A percentile compares a stretch with the other conserved stretches of the same genome.
Evolutionary conservation across 305 asterid species (phyloP).

Genomic region (Fraxinus dipetala): DNA sequence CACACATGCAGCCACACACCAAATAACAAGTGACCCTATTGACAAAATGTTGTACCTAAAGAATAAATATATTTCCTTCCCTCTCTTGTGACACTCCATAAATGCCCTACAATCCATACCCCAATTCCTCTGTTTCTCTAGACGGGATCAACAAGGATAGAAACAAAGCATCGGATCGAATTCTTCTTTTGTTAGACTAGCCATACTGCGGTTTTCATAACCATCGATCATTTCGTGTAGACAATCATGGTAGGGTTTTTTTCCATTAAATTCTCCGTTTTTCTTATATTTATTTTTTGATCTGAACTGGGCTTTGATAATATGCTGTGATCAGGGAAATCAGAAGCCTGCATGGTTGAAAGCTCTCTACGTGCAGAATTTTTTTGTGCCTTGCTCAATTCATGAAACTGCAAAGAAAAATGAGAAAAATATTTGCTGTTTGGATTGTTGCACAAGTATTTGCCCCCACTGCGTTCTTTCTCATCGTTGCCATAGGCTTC

Average conservation of each 20-base stretch:
- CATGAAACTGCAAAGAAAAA: constrained; percentile 79
- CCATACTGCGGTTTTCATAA: neutral
- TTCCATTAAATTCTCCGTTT: neutral
- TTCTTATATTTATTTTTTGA: neutral
- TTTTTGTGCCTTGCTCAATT: constrained; percentile 68
- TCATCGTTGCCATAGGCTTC: constrained; percentile 75
- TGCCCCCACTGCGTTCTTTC: constrained; percentile 89
- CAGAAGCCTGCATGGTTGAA: constrained; percentile 85
- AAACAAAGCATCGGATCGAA: neutral
- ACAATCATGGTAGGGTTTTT: constrained; percentile 35
- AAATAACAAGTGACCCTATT: constrained; percentile 28
- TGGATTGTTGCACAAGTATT: constrained; percentile 89
- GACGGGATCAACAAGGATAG: neutral
- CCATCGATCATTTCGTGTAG: neutral
- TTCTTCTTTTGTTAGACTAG: neutral
- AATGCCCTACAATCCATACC: constrained; percentile 52
- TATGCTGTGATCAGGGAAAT: constrained; percentile 36
- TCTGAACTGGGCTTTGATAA: constrained; percentile 9
- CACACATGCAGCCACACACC: neutral
- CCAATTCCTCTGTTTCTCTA: constrained; percentile 24
- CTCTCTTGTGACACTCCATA: constrained; percentile 42
- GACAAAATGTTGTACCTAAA: constrained; percentile 29
- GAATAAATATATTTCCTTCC: constrained; percentile 25
- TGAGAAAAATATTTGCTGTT: constrained; percentile 82
- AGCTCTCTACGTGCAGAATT: constrained; percentile 61